These are phyloP conservation scores for Piper longum DNA, from an alignment of 164 flowering plant species.

Conservation along the genomic window DNA sequence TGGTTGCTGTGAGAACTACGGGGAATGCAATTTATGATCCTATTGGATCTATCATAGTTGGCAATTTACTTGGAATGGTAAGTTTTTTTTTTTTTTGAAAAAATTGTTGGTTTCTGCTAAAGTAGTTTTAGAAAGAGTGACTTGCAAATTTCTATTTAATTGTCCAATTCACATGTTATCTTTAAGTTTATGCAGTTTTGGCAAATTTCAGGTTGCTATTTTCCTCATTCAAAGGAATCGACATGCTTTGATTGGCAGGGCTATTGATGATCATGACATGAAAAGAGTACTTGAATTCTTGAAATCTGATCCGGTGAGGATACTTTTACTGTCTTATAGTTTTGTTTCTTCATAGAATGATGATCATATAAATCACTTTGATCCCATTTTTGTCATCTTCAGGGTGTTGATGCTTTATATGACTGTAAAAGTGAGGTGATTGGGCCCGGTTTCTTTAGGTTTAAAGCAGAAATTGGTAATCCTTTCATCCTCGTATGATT, in stretches of 20 bases:
- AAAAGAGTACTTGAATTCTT: conserved; percentile 67
- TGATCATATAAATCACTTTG: not conserved
- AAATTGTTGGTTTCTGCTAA: not conserved
- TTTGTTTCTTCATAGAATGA: not conserved
- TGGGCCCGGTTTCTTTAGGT: conserved; percentile 96
- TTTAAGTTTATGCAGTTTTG: not conserved
- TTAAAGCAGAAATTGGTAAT: conserved; percentile 96
- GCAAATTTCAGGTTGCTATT: conserved; percentile 70
- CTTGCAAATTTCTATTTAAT: not conserved
- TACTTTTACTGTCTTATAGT: not conserved
- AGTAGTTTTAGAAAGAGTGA: not conserved
- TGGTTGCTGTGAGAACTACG: conserved; percentile 76
- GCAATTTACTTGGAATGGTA: conserved; percentile 95
- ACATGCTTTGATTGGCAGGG: conserved; percentile 93
- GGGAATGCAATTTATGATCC: conserved; percentile 96
- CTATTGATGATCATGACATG: conserved; percentile 96
- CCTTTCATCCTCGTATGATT: conserved; percentile 3
- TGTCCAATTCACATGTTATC: too few species aligned
- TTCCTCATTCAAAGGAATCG: conserved; percentile 95
- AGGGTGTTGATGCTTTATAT: conserved; percentile 89
- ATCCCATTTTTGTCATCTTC: not conserved
- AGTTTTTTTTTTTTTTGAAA: not conserved
- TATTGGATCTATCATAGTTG: conserved; percentile 85
- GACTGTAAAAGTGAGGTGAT: conserved; percentile 99
- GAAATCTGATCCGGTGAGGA: conserved; percentile 72